These are phyloP conservation scores for Eucalyptus decipiens DNA, from an alignment of 345 rosid species.

Conservation along the genomic window DNA sequence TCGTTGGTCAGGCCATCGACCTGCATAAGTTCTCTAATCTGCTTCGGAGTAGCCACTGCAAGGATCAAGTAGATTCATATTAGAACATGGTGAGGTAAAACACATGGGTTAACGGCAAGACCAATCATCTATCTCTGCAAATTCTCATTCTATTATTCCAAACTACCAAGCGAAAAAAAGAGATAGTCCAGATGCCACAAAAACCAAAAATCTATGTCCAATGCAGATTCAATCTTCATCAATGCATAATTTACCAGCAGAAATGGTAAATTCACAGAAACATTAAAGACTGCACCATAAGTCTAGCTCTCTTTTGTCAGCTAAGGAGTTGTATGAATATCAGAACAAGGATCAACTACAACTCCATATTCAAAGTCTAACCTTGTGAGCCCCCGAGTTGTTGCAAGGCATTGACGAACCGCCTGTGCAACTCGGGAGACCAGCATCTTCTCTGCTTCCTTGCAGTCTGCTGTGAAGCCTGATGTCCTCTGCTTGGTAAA, in stretches of 20 bases:
- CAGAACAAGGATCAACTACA: background rate
- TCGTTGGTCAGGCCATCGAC: constrained; percentile 96
- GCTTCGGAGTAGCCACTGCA: constrained; percentile 95
- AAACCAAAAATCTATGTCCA: background rate
- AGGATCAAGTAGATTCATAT: background rate
- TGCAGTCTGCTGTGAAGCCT: constrained; percentile 23
- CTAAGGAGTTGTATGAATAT: background rate
- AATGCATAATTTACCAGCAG: background rate
- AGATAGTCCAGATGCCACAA: background rate
- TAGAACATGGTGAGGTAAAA: background rate
- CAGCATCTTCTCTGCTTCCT: constrained; percentile 95
- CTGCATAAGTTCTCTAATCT: constrained; percentile 94
- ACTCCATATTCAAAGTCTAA: background rate
- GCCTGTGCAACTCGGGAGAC: constrained; percentile 88
- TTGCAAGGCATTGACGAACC: constrained; percentile 74
- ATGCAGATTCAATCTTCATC: background rate
- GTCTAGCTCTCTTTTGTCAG: background rate
- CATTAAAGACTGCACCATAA: background rate
- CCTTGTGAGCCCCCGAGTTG: constrained; percentile 93
- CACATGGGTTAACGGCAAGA: background rate
- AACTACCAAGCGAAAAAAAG: background rate
- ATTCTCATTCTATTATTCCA: background rate
- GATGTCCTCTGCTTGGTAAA: constrained; percentile 9
- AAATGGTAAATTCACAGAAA: background rate
- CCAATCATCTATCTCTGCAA: background rate